Percentiles rank a stretch among this genome's conserved stretches.
phyloP scores from a whole-genome alignment of 2,329 filamentous ascomycete species.

The Fusarium sp. region DNA sequence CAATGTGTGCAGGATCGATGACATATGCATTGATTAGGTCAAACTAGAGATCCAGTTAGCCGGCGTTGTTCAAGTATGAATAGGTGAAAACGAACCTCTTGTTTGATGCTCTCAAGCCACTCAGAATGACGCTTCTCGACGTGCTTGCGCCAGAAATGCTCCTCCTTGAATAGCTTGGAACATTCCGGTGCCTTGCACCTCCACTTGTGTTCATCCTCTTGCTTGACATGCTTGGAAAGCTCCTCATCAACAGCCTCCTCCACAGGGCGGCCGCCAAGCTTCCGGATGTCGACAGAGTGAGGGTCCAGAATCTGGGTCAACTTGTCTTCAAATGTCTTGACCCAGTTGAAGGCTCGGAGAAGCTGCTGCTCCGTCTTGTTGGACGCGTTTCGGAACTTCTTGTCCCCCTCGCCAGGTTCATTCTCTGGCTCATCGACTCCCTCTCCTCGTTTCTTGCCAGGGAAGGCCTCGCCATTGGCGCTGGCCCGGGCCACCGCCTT shows the following conservation, averaged over 20 bases:
- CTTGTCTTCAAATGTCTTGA: conserved; percentile 98
- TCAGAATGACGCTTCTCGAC: conserved; percentile 95
- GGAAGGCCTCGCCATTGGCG: conserved; percentile 84
- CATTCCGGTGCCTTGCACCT: conserved; percentile 97
- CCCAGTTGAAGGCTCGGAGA: conserved; percentile 97
- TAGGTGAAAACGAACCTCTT: conserved; percentile 75
- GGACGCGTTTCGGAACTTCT: conserved; percentile 76
- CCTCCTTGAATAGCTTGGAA: conserved; percentile 96
- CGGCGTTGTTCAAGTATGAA: neutral
- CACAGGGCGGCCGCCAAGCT: conserved; percentile 87
- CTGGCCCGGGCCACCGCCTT: conserved; percentile 89
- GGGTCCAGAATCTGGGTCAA: conserved; percentile 92
- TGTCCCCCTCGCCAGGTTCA: conserved; percentile 66
- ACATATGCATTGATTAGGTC: conserved; percentile 94
- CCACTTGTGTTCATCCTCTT: conserved; percentile 97
- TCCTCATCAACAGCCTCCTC: conserved; percentile 92
- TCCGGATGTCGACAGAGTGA: conserved; percentile 86
- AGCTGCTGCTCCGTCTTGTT: conserved; percentile 91
- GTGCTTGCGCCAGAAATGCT: conserved; percentile 98
- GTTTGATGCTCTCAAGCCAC: conserved; percentile 83
- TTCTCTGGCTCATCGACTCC: conserved; percentile 72
- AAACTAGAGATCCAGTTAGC: conserved; percentile 66
- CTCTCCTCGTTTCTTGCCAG: conserved; percentile 80
- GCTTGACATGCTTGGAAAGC: conserved; percentile 88
- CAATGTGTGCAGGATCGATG: conserved; percentile 93